These are phyloP conservation scores for Akanthomyces lecanii DNA, from an alignment of 2,329 filamentous ascomycete genomes.

Conservation along the genomic window DNA sequence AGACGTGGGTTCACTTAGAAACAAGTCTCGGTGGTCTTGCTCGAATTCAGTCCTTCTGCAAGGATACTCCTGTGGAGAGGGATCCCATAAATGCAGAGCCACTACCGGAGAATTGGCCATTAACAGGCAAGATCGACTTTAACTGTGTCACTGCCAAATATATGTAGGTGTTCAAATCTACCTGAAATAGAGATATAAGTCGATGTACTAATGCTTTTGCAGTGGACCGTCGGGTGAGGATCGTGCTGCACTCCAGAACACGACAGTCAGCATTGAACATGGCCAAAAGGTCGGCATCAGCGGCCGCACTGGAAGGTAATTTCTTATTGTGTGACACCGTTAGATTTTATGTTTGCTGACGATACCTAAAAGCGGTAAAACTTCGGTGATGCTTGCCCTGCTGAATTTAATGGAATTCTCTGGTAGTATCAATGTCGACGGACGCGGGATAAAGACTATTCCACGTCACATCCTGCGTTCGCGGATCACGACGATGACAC, in stretches of 20 bases:
- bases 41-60: conserved; percentile 17
- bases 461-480: conserved; percentile 24
- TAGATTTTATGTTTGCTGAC: too few species aligned
- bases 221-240: neutral
- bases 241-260: neutral
- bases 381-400: conserved; percentile 13
- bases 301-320: conserved; percentile 22
- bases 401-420: conserved; percentile 13
- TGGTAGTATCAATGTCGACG: conserved; percentile 27
- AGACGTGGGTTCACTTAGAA: conserved; percentile 16
- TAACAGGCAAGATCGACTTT: conserved; percentile 18
- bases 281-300: conserved; percentile 21
- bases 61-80: conserved; percentile 13
- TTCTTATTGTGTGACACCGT: too few species aligned
- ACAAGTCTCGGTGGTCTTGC: conserved; percentile 24
- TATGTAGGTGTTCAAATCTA: conserved; percentile 6
- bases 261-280: conserved; percentile 17
- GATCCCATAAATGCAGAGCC: neutral
- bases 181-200: too few species aligned
- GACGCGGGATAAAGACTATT: conserved; percentile 25
- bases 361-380: conserved; percentile 22
- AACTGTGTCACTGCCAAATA: conserved; percentile 19
- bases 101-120: conserved; percentile 18
- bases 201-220: too few species aligned
- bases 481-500: conserved; percentile 28